phyloP scores from a whole-genome alignment of 2,329 filamentous ascomycete genomes.

The Ilyonectria mors-panacis region DNA sequence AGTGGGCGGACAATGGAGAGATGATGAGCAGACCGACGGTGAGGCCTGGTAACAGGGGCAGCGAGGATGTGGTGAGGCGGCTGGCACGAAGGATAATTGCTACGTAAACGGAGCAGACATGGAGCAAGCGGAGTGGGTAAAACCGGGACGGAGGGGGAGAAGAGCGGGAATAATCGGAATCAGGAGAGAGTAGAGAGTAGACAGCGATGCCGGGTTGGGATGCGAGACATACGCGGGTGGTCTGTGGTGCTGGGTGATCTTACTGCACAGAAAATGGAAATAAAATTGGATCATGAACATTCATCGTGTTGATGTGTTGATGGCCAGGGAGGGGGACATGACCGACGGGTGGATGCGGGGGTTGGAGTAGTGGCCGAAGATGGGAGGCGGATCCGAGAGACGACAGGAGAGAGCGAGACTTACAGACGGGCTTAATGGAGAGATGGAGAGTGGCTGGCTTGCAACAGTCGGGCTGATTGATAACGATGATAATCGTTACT shows the following conservation, averaged over 20 bases:
- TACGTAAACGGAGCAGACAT: conserved; percentile 19
- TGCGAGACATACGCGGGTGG: conserved; percentile 36
- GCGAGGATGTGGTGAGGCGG: conserved; percentile 24
- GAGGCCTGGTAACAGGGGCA: conserved; percentile 16
- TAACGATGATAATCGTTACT: conserved; percentile 15
- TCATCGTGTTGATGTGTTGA: not conserved
- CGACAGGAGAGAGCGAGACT: not conserved
- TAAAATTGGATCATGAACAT: conserved; percentile 29
- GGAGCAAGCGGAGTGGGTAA: conserved; percentile 20
- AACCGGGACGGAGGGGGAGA: conserved; percentile 31
- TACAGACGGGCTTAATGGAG: not conserved
- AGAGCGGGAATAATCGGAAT: conserved; percentile 40
- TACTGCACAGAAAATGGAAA: conserved; percentile 25
- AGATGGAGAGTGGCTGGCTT: not conserved
- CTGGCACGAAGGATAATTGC: not conserved
- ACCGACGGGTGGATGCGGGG: conserved; percentile 17
- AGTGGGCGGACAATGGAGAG: conserved; percentile 30
- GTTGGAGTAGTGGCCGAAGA: conserved; percentile 13
- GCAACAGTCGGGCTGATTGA: conserved; percentile 16
- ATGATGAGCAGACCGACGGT: conserved; percentile 44
- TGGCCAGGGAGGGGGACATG: not conserved
- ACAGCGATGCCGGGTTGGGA: conserved; percentile 24
- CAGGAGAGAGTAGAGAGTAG: conserved; percentile 21
- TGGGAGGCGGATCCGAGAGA: not conserved
- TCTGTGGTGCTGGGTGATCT: not conserved